These are phyloP conservation scores for Chytriomyces sp. DNA, from an alignment of 192 early-diverging fungal species.

Conservation along the genomic window DNA sequence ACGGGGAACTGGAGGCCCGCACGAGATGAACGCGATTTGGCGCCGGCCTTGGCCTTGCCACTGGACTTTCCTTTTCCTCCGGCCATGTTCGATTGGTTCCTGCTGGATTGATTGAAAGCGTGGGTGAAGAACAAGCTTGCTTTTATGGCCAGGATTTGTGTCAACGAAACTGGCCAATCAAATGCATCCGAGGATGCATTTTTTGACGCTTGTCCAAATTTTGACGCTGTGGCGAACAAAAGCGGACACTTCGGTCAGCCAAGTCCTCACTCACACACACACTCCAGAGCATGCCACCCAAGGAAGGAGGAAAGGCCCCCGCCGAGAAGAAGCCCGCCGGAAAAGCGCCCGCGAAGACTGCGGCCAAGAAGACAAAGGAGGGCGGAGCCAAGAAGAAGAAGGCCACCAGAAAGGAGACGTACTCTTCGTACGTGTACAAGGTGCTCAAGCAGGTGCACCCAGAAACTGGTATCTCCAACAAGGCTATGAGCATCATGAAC, in stretches of 20 bases:
- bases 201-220: neutral
- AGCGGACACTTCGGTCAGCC: neutral
- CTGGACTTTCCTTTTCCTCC: slow-evolving; percentile 48
- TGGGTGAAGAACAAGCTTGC: neutral
- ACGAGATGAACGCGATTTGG: slow-evolving; percentile 82
- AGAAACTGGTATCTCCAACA: slow-evolving; percentile 95
- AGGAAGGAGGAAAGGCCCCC: slow-evolving; percentile 43
- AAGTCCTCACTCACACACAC: neutral
- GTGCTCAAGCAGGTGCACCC: slow-evolving; percentile 97
- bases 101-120: neutral
- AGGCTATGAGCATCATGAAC: slow-evolving; percentile 97
- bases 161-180: neutral
- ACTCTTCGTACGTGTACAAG: slow-evolving; percentile 95
- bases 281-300: slow-evolving; percentile 46
- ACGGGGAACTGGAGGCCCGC: slow-evolving; percentile 97
- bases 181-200: neutral
- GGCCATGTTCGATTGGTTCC: slow-evolving; percentile 25
- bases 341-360: slow-evolving; percentile 74
- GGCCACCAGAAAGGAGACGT: slow-evolving; percentile 81
- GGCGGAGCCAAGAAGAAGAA: slow-evolving; percentile 67
- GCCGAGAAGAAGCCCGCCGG: slow-evolving; percentile 51
- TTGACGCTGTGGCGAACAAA: neutral
- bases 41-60: slow-evolving; percentile 33
- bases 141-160: no score
- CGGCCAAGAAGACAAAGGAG: slow-evolving; percentile 71